phyloP scores from a whole-genome alignment of 371 early-diverging fungal genomes.

The Mucor irregularis region DNA sequence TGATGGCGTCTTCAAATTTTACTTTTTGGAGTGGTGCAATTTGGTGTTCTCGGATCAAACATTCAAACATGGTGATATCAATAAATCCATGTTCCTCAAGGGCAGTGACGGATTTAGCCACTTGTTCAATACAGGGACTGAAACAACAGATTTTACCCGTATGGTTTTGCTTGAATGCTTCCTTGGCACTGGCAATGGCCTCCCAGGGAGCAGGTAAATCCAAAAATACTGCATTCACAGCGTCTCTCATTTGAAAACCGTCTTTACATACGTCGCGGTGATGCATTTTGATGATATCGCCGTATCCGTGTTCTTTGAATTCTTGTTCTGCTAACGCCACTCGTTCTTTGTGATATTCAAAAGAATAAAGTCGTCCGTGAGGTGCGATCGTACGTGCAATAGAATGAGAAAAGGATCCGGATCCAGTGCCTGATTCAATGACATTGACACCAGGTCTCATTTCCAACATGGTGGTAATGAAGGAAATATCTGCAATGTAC shows the following conservation, averaged over 20 bases:
- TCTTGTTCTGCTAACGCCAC: conserved; percentile 72
- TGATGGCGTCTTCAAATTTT: conserved; percentile 53
- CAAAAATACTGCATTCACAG: conserved; percentile 89
- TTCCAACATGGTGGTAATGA: conserved; percentile 79
- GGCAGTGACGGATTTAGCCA: conserved; percentile 75
- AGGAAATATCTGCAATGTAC: conserved; percentile 91
- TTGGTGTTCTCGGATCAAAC: conserved; percentile 65
- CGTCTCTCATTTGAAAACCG: conserved; percentile 79
- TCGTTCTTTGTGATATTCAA: conserved; percentile 91
- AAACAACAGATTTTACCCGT: conserved; percentile 90
- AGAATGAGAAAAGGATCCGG: conserved; percentile 95
- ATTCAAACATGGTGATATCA: conserved; percentile 85
- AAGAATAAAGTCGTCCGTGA: conserved; percentile 86
- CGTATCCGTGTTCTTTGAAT: conserved; percentile 78
- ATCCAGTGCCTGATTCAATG: conserved; percentile 95
- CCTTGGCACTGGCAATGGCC: conserved; percentile 81
- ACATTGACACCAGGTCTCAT: conserved; percentile 84
- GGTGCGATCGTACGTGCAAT: conserved; percentile 87
- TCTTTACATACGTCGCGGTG: conserved; percentile 90
- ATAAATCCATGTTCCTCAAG: conserved; percentile 79
- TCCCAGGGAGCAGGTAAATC: conserved; percentile 98
- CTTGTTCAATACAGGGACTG: conserved; percentile 97
- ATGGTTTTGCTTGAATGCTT: conserved; percentile 74
- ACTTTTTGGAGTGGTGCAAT: conserved; percentile 50
- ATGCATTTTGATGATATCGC: conserved; percentile 63